phyloP scores from a whole-genome alignment of 352 stramenopile species.

The Heterotrichella gracilis region DNA sequence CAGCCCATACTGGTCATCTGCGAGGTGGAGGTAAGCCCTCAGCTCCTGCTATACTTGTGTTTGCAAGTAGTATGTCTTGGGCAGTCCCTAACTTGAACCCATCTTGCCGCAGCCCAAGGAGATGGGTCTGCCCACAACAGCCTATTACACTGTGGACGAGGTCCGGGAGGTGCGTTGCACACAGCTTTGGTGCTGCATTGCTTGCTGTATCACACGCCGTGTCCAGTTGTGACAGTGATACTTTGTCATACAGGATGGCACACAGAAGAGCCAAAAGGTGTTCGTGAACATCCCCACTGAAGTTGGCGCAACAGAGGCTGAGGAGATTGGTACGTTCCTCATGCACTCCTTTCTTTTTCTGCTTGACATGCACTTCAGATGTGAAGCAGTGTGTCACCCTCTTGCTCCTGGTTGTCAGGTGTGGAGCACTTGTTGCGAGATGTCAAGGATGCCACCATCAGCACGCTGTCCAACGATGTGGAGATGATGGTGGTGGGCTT shows the following conservation, averaged over 20 bases:
- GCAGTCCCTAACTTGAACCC: too few relatives aligned
- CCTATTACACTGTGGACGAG: conserved; percentile 81
- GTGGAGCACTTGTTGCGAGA: conserved; percentile 92
- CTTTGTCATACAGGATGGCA: conserved; percentile 49
- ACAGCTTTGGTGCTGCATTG: too few relatives aligned
- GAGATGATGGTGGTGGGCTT: conserved; percentile 83
- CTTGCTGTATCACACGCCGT: too few relatives aligned
- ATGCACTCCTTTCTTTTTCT: too few relatives aligned
- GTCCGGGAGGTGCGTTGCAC: too few relatives aligned
- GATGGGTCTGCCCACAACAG: conserved; percentile 68
- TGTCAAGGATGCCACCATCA: conserved; percentile 96
- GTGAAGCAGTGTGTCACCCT: too few relatives aligned
- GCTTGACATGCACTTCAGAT: too few relatives aligned
- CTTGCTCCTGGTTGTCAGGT: too few relatives aligned
- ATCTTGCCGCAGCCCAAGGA: conserved; percentile 61
- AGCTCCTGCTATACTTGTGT: too few relatives aligned
- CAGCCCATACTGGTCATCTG: conserved; percentile 90
- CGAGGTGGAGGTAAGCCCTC: too few relatives aligned
- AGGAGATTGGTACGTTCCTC: conserved; percentile 28
- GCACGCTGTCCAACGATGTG: conserved; percentile 61
- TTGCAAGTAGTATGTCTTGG: too few relatives aligned
- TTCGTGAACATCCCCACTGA: conserved; percentile 87
- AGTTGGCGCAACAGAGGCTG: conserved; percentile 66
- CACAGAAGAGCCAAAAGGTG: conserved; percentile 65
- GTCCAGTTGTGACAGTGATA: too few relatives aligned